These are phyloP conservation scores for Psilocybe cyanescens DNA, from an alignment of 768 basidiomycete species.

Conservation along the genomic window DNA sequence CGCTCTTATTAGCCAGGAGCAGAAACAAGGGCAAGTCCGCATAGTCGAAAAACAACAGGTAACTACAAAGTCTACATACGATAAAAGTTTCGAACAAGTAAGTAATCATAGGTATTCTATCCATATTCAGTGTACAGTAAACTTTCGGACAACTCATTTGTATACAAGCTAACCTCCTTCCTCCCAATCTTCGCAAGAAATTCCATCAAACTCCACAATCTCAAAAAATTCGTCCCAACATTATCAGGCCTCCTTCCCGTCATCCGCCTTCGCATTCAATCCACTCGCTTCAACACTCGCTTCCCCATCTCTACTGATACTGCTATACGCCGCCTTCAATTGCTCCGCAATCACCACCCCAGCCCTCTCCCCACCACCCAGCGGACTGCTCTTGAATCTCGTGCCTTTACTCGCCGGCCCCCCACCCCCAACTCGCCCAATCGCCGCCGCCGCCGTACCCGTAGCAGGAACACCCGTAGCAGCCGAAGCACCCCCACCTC, in stretches of 20 bases:
- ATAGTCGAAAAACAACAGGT: too few relatives aligned
- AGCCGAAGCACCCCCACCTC: neutral
- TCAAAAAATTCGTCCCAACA: neutral
- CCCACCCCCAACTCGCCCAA: slow-evolving; percentile 5
- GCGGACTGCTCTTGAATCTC: slow-evolving; percentile 78
- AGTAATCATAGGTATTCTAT: too few relatives aligned
- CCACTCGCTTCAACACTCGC: neutral
- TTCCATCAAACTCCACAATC: too few relatives aligned
- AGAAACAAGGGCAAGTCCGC: too few relatives aligned
- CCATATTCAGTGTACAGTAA: too few relatives aligned
- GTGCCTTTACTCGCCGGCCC: slow-evolving; percentile 44
- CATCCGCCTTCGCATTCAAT: neutral
- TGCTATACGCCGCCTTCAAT: slow-evolving; percentile 37
- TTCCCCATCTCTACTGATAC: slow-evolving; percentile 20
- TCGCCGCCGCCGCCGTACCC: slow-evolving; percentile 2
- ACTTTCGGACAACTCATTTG: too few relatives aligned
- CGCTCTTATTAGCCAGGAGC: too few relatives aligned
- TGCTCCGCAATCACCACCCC: slow-evolving; percentile 55
- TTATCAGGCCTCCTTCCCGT: neutral
- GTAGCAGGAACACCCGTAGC: neutral
- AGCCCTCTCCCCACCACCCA: slow-evolving; percentile 43
- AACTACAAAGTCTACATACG: too few relatives aligned
- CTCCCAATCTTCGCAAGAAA: too few relatives aligned
- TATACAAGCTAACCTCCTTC: too few relatives aligned
- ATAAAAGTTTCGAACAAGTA: too few relatives aligned